These are phyloP conservation scores for Crotalaria pallida DNA, from an alignment of 306 rosid genomes.

Conservation along the genomic window DNA sequence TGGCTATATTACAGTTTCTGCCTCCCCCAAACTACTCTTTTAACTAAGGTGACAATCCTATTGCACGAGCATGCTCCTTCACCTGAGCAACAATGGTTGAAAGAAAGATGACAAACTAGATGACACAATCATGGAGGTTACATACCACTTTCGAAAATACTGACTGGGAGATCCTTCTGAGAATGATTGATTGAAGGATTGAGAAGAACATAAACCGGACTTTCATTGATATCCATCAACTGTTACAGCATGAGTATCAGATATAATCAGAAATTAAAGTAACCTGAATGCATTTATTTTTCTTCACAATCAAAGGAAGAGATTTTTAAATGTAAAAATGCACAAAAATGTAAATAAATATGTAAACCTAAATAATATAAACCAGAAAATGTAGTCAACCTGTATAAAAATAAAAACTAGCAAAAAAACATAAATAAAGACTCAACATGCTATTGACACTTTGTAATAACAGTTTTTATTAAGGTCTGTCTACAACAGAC, in stretches of 20 bases:
- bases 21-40: not conserved
- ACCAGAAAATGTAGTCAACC: not conserved
- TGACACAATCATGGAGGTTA: constrained; percentile 5
- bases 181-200: constrained; percentile 82
- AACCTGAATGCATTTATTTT: not conserved
- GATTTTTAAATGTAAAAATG: constrained; percentile 10
- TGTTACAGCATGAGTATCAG: constrained; percentile 30
- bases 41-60: not conserved
- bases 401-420: not conserved
- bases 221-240: constrained; percentile 96
- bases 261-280: constrained; percentile 17
- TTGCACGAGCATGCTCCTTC: not conserved
- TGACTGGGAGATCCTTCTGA: constrained; percentile 91
- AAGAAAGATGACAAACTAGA: constrained; percentile 11
- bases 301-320: not conserved
- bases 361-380: not conserved
- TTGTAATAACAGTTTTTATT: not conserved
- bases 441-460: not conserved
- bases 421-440: not conserved
- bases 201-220: constrained; percentile 91
- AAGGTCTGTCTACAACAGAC: not conserved
- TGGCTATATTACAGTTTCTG: not conserved
- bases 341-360: not conserved
- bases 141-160: constrained; percentile 86
- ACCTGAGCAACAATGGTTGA: constrained; percentile 2